phyloP scores from a whole-genome alignment of 2,329 filamentous ascomycete genomes.

The Ophiocordyceps camponoti-saundersi region DNA sequence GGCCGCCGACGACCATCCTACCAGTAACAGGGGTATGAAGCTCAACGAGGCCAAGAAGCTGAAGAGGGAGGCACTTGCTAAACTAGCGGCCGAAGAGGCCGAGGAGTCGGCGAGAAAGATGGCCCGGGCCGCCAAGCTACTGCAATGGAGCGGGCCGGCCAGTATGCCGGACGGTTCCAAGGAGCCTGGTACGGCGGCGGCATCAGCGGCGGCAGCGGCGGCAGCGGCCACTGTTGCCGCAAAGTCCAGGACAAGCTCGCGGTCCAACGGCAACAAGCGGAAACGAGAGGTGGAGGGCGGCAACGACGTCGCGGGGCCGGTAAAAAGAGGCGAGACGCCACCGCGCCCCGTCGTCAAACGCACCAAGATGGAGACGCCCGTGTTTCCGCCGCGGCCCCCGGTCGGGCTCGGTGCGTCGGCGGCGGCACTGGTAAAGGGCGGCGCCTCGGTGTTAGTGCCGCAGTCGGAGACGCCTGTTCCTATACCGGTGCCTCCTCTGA shows the following conservation, averaged over 20 bases:
- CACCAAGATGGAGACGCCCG: slow-evolving; percentile 39
- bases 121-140: slow-evolving; percentile 26
- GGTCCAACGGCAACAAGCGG: slow-evolving; percentile 25
- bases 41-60: slow-evolving; percentile 63
- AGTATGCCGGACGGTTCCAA: slow-evolving; percentile 12
- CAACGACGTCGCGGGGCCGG: slow-evolving; percentile 7
- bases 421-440: slow-evolving; percentile 9
- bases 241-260: slow-evolving; percentile 14
- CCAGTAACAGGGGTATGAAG: slow-evolving; percentile 60
- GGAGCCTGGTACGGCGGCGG: slow-evolving; percentile 5
- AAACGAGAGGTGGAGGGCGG: slow-evolving; percentile 25
- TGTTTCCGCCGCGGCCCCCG: slow-evolving; percentile 26
- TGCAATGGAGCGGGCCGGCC: slow-evolving; percentile 15
- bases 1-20: slow-evolving; percentile 42
- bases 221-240: slow-evolving; percentile 2
- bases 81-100: slow-evolving; percentile 44
- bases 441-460: slow-evolving; percentile 4
- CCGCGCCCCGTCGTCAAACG: slow-evolving; percentile 28
- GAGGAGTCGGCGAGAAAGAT: slow-evolving; percentile 38
- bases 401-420: slow-evolving; percentile 11
- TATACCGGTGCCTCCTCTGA: slow-evolving; percentile 15
- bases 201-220: too few species aligned
- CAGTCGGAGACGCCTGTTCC: slow-evolving; percentile 26
- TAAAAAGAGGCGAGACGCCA: slow-evolving; percentile 9
- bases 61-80: slow-evolving; percentile 48